Conservation (phyloP, 1,139 yeast species). For the Diutina ranongensis region DNA sequence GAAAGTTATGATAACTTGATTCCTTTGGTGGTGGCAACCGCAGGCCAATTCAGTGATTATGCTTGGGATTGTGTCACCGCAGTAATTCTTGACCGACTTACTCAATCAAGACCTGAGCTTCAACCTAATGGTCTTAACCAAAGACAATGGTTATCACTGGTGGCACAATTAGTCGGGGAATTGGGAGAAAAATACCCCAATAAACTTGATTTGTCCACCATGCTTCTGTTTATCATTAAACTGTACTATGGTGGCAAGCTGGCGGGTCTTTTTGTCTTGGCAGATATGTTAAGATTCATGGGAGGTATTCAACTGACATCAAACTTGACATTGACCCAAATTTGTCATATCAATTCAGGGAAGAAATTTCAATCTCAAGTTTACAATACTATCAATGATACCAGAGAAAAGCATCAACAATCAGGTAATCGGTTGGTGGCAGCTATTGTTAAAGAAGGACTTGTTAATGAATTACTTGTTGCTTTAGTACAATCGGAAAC, state of each 20-base stretch:
- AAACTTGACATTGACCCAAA: slow-evolving; percentile 55
- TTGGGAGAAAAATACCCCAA: slow-evolving; percentile 42
- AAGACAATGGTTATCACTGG: slow-evolving; percentile 74
- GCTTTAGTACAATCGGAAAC: slow-evolving; percentile 36
- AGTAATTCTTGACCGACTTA: slow-evolving; percentile 61
- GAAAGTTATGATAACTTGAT: slow-evolving; percentile 90
- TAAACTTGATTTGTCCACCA: slow-evolving; percentile 39
- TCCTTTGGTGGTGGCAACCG: slow-evolving; percentile 68
- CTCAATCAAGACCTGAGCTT: slow-evolving; percentile 16
- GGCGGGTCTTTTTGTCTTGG: slow-evolving; percentile 55
- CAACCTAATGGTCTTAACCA: slow-evolving; percentile 52
- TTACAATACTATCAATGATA: slow-evolving; percentile 51
- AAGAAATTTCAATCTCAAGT: slow-evolving; percentile 44
- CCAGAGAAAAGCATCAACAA: slow-evolving; percentile 31
- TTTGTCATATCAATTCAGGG: slow-evolving; percentile 60
- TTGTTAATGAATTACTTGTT: slow-evolving; percentile 53
- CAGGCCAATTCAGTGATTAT: slow-evolving; percentile 62
- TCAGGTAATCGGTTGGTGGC: slow-evolving; percentile 46
- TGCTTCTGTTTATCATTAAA: slow-evolving; percentile 50
- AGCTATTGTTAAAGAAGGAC: slow-evolving; percentile 32
- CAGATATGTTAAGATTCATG: slow-evolving; percentile 62
- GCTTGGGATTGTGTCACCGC: slow-evolving; percentile 83
- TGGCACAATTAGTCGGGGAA: slow-evolving; percentile 57
- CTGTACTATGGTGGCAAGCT: slow-evolving; percentile 53
- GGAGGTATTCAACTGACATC: slow-evolving; percentile 69